Percentiles rank a stretch among this genome's conserved stretches.
Conservation (phyloP, 495 filamentous ascomycete species). For the Chaetomium fimeti region DNA sequence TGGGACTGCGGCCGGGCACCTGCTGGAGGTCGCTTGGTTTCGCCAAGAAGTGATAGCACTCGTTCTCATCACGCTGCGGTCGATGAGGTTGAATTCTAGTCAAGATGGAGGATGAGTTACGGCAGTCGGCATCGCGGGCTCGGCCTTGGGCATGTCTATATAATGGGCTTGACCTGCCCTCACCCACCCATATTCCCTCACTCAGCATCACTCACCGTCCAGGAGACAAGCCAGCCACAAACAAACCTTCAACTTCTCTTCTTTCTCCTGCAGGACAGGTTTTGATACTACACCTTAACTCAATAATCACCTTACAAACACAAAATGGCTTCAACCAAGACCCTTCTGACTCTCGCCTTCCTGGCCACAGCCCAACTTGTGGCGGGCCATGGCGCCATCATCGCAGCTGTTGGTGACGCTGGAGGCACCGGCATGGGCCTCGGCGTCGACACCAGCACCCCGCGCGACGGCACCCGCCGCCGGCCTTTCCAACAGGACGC, state of each 20-base stretch:
- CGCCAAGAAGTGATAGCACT: background rate
- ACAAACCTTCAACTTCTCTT: constrained; percentile 1
- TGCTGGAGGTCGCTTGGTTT: background rate
- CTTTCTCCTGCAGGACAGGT: constrained; percentile 13
- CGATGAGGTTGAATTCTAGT: background rate
- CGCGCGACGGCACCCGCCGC: constrained; percentile 53
- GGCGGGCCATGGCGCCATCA: constrained; percentile 52
- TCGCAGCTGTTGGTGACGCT: constrained; percentile 46
- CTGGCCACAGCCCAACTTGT: constrained; percentile 38
- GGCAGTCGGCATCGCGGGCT: constrained; percentile 4
- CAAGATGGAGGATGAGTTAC: background rate
- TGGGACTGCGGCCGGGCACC: background rate
- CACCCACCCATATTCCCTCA: background rate
- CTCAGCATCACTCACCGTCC: constrained; percentile 14
- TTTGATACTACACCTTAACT: constrained; percentile 7
- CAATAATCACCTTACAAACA: constrained; percentile 4
- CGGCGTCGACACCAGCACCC: constrained; percentile 49
- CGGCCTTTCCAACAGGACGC: constrained; percentile 54
- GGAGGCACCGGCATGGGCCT: constrained; percentile 51
- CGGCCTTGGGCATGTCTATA: constrained; percentile 11
- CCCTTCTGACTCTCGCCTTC: constrained; percentile 35
- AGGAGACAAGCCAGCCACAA: constrained; percentile 10
- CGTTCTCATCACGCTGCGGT: background rate
- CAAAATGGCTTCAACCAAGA: constrained; percentile 36
- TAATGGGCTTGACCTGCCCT: background rate